Base-by-base conservation (phyloP, 106 monocot genomes). In the Vanilla planifolia region DNA sequence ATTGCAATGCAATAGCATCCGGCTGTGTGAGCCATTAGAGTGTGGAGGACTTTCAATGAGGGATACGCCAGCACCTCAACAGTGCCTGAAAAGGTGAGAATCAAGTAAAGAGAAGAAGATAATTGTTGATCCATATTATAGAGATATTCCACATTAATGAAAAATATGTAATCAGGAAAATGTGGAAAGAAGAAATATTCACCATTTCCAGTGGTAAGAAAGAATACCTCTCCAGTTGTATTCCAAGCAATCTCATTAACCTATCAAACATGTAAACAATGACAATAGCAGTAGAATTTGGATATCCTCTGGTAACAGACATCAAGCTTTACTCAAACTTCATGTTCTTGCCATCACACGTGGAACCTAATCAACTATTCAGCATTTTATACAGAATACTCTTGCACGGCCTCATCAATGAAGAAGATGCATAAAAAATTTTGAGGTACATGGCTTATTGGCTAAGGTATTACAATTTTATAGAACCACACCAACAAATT, bases 201-300 rank as follows among this genome's bases (percentile, higher is more conserved):
- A 91, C 91, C 96, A 77, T 87, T 84, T 60, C 96, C 96, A 35
- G 96, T 96, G 20, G 96, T 96, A 22, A 96, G 79, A 71, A 96
- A 96, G 67, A 96, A 96, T 15, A 88, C 65, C 32, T 87, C 91
- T 56, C 91, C 96, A 77, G 84, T 84, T 62, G 81, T 96, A 62
- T 84, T 84, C 96, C 91, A 91, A 43, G 96, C 96, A 55, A 96
- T 87, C 81, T 96, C 96, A 75, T 96, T 96, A 44, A 96, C 81
- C 96, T 96, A 37, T 30, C 13, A 55, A 43, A 42, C 8, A 57
- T 34, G 15, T 27, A 30, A 53, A 40, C 40, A 40, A 9, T 9
- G 32, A 16, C 30, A 53, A 23, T 48, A 24, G 24, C 53, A 53
- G 29, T 30, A n/a, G n/a, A n/a, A n/a, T n/a, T n/a, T n/a, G n/a